phyloP scores from a whole-genome alignment of 2,329 filamentous ascomycete species.

The Bisporella sp. region DNA sequence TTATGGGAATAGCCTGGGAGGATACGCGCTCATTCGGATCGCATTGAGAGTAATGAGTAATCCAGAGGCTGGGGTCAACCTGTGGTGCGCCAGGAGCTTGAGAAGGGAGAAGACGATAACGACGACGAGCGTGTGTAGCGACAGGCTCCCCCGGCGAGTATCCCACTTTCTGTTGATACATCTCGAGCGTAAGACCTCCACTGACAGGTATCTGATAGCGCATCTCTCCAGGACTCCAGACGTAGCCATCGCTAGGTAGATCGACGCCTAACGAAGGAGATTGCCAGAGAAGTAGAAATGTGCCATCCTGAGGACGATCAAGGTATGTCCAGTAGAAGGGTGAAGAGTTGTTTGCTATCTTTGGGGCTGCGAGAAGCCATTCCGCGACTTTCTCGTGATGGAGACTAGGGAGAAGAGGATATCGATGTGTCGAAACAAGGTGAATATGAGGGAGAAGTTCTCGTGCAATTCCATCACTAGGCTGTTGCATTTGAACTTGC shows the following conservation, averaged over 20 bases:
- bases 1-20: conserved; percentile 56
- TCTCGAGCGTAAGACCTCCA: conserved; percentile 72
- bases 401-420: conserved; percentile 61
- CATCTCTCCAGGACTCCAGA: conserved; percentile 80
- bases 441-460: conserved; percentile 61
- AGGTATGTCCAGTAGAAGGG: conserved; percentile 94
- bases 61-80: conserved; percentile 78
- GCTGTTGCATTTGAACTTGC: conserved; percentile 33
- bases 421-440: conserved; percentile 76
- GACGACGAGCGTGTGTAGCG: conserved; percentile 70
- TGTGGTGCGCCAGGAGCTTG: conserved; percentile 64
- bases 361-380: conserved; percentile 76
- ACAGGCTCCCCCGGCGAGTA: conserved; percentile 70
- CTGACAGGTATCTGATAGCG: conserved; percentile 68
- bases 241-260: conserved; percentile 85
- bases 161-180: conserved; percentile 75
- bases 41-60: conserved; percentile 80
- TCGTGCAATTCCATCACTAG: conserved; percentile 35
- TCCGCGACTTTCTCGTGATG: conserved; percentile 72
- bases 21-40: conserved; percentile 70
- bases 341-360: conserved; percentile 75
- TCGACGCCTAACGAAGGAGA: conserved; percentile 65
- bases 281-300: conserved; percentile 83
- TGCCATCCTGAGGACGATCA: conserved; percentile 73
- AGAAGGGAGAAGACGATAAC: conserved; percentile 75